Percentiles rank a stretch among this genome's conserved stretches.
Conservation (phyloP, 495 filamentous ascomycete genomes). For the Penicillium coffeae region DNA sequence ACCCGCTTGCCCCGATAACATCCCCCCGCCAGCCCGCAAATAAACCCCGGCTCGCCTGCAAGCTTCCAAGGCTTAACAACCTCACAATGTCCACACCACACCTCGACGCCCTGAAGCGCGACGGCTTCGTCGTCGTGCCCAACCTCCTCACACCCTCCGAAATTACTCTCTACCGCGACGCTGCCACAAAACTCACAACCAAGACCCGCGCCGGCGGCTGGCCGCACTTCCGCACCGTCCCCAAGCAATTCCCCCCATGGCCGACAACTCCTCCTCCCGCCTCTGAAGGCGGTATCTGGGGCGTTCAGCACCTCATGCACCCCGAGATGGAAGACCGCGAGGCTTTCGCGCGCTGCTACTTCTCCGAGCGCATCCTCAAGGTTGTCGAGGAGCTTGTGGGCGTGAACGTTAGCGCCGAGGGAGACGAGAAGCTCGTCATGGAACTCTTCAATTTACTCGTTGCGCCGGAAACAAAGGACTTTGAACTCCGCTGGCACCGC, state of each 20-base stretch:
- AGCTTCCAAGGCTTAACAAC: background rate
- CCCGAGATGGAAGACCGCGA: constrained; percentile 54
- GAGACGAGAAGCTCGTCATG: constrained; percentile 60
- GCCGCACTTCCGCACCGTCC: constrained; percentile 76
- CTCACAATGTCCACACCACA: constrained; percentile 25
- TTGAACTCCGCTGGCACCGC: constrained; percentile 71
- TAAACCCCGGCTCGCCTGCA: no score
- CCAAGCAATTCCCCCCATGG: constrained; percentile 87
- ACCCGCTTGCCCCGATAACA: constrained; percentile 29
- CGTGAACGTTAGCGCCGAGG: constrained; percentile 15
- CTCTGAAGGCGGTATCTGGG: constrained; percentile 69
- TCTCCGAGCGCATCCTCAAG: constrained; percentile 54
- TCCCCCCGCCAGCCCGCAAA: no score
- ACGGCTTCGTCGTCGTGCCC: constrained; percentile 47
- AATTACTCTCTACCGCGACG: constrained; percentile 50
- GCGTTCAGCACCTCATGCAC: constrained; percentile 78
- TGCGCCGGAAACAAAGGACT: constrained; percentile 55
- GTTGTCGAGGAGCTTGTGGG: constrained; percentile 56
- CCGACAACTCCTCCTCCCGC: constrained; percentile 44
- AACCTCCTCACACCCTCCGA: constrained; percentile 47
- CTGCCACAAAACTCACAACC: constrained; percentile 48
- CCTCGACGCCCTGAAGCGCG: constrained; percentile 41
- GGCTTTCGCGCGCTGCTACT: constrained; percentile 62
- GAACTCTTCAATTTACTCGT: constrained; percentile 80
- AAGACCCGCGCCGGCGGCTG: constrained; percentile 60